Evolutionary conservation across 768 basidiomycete species (phyloP), one percentile per base, ranked within the genome.

Genomic region (Boletus bicolor): DNA sequence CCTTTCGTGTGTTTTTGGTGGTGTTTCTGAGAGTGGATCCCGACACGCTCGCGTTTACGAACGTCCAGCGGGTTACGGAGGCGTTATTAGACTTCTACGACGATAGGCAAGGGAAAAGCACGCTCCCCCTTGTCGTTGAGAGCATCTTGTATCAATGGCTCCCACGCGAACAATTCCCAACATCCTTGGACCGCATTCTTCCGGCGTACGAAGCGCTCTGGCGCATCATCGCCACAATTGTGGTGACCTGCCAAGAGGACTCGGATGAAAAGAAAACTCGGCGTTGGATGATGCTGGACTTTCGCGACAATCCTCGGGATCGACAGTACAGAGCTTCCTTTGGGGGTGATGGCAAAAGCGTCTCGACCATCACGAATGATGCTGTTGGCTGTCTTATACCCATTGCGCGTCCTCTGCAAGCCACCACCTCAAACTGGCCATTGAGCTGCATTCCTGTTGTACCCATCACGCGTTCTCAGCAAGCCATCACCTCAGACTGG

Each of bases 141-240:
- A 6, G 44, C 3, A 69, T 70, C 46, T 66, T 85, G 21, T 67
- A 72, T 3, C 63, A 53, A 2, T 77, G 84, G 57, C 56, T 85
- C 24, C 74, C 77, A 35, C 49, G 44, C 1, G 59, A 66, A 1
- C 54, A 30, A 5, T 54, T 62, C 47, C 44, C 37, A 17, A 24
- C 37, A 43, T 78, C 80, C 0, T 66, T 85, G 15, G 75, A 84
- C 44, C 75, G 76, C 53, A 73, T 86, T 52, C 76, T 86, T 43
- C 84, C 84, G 0, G 69, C 79, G 1, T 86, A 82, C 74, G 85
- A 86, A 63, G 81, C 80, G 0, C 67, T 85, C 44, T 86, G 85
- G 85, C 77, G 83, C 12, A 76, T 85, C 21, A 72, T 83, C 49
- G 83, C 84, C 1, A 63, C 79, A 0, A 76, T 79, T 1, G 68